Base-by-base conservation (phyloP, 345 rosid species). In the Sonneratia alba region DNA sequence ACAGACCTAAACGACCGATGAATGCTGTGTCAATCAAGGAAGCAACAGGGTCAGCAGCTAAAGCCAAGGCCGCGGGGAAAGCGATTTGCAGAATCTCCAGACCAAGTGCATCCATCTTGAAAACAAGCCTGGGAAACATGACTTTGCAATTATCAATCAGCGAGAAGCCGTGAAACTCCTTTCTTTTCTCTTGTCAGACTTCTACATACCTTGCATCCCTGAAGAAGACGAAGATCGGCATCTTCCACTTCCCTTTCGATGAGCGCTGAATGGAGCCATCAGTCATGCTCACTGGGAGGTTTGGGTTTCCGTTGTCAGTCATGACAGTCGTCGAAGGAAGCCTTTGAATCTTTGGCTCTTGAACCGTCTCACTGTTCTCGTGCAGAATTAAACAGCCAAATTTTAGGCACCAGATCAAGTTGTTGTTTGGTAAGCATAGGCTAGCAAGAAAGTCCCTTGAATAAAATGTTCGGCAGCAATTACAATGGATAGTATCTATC, bases 21-120 rank as follows among this genome's bases (percentile, higher is more conserved):
- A 92, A 95, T 38, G 91, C 99, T 2, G 99, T 95, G 82, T 95
- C 99, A 43, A 92, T 87, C 9, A 95, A 84, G 70, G 99, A 95
- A 61, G 97, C 99, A 53, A 95, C 53, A 8, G 99, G 99, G 77
- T 95, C 97, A 36, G 99, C 89, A 71, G 99, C 97, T 67, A 95
- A 84, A 49, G 99, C 99, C 78, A 95, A 77, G 15, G 99, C 99
- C 7, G 99, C 97, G 0, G 99, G 99, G 32, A 95, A 79, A 67
- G 97, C 97, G 27, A 95, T 95, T 76, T 81, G 42, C 34, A 95
- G 77, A 47, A 95, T 86, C 87, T 92, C 99, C 77, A 61, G 36
- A 24, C 99, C 99, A 53, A 89, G 86, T 16, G 84, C 76, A 78
- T 95, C 99, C 86, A 75, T 77, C 78, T 88, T 95, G 73, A 95